Conservation (phyloP, 345 rosid genomes). For the Gossypium ekmanianum region DNA sequence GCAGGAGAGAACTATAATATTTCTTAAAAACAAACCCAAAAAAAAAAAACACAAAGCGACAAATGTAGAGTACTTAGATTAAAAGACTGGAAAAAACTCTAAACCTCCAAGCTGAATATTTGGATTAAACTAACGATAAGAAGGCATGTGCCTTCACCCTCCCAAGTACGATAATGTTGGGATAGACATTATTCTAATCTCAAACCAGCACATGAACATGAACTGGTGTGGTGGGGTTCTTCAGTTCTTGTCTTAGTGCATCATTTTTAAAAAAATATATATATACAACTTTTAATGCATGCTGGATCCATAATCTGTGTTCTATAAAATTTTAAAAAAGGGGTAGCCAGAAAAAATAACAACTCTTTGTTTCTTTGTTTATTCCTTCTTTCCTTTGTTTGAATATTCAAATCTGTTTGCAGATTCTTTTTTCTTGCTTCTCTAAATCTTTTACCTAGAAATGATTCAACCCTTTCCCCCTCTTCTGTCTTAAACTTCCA, state of each 20-base stretch:
- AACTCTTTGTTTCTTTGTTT: conserved; percentile 16
- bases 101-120: not conserved
- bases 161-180: conserved; percentile 28
- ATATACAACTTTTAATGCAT: conserved; percentile 35
- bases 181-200: conserved; percentile 7
- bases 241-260: conserved; percentile 17
- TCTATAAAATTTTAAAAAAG: not conserved
- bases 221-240: conserved; percentile 25
- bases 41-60: not conserved
- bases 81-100: not conserved
- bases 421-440: conserved; percentile 13
- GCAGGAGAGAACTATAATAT: no score
- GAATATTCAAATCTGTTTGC: conserved; percentile 15
- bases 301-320: conserved; percentile 40
- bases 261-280: not conserved
- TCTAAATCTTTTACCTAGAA: conserved; percentile 3
- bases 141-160: conserved; percentile 32
- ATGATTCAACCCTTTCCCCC: conserved; percentile 20
- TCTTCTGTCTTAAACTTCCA: conserved; percentile 16
- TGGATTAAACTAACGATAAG: conserved; percentile 10
- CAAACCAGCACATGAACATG: conserved; percentile 23
- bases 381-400: conserved; percentile 8
- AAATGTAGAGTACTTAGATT: not conserved
- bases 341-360: not conserved
- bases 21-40: no score